Conservation (phyloP, 179 eudicot genomes). For the Actinidia arguta region DNA sequence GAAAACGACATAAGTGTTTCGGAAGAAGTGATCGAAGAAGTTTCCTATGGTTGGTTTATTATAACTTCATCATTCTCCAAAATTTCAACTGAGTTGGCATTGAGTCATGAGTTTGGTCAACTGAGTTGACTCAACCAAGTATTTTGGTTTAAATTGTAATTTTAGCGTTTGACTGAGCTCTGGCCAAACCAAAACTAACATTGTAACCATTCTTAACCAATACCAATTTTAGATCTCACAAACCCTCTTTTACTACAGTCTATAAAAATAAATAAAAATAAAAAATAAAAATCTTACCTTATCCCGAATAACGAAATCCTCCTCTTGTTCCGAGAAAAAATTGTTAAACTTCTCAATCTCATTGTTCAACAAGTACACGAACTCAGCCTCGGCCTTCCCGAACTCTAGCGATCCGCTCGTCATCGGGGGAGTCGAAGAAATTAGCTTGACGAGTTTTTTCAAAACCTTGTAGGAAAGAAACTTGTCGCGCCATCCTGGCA, state of each 20-base stretch:
- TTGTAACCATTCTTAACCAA: not conserved
- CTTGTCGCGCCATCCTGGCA: slow-evolving; percentile 84
- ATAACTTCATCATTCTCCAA: not conserved
- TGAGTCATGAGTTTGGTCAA: not conserved
- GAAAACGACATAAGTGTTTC: too few species aligned
- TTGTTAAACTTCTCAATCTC: slow-evolving; percentile 86
- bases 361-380: slow-evolving; percentile 60
- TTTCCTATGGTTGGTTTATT: not conserved
- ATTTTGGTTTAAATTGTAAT: not conserved
- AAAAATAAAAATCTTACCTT: slow-evolving; percentile 46
- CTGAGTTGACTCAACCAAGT: slow-evolving; percentile 2
- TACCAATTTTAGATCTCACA: slow-evolving; percentile 1
- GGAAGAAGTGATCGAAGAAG: not conserved
- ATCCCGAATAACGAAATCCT: slow-evolving; percentile 77
- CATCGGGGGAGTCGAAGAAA: slow-evolving; percentile 41
- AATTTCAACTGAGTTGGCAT: not conserved
- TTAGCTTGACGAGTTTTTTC: slow-evolving; percentile 66
- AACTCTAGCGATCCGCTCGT: slow-evolving; percentile 35
- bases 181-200: not conserved
- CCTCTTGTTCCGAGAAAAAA: slow-evolving; percentile 86
- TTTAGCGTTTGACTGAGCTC: slow-evolving; percentile 1
- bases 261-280: not conserved
- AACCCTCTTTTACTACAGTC: not conserved
- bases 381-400: slow-evolving; percentile 62
- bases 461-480: slow-evolving; percentile 77